A percentile compares a stretch with the other conserved stretches of the same genome.
Evolutionary conservation across 169 alveolate genomes (phyloP).

Genomic region (Amoebophrya sp.): DNA sequence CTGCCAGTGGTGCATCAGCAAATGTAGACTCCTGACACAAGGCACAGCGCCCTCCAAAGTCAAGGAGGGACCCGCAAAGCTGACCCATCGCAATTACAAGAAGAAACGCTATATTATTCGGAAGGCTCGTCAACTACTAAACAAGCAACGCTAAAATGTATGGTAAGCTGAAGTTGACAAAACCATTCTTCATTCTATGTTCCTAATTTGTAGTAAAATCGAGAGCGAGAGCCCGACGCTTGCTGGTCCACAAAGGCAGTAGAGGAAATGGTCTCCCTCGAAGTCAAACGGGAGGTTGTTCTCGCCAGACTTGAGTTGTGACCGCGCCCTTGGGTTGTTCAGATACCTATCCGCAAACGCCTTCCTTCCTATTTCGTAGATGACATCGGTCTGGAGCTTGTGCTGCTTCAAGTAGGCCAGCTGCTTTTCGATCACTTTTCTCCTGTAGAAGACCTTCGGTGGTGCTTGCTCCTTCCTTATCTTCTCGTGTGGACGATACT

Average conservation of each 20-base stretch:
- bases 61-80: no score
- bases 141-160: no score
- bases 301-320: neutral
- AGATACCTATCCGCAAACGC: constrained; percentile 9
- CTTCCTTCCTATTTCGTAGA: neutral
- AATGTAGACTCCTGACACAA: no score
- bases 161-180: no score
- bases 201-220: no score
- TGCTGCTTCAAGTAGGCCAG: neutral
- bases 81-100: no score
- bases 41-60: no score
- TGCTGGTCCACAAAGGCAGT: constrained; percentile 13
- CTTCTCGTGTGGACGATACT: neutral
- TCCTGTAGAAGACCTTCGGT: neutral
- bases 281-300: neutral
- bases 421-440: neutral
- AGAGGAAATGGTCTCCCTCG: neutral
- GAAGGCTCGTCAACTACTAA: no score
- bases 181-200: neutral
- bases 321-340: constrained; percentile 22
- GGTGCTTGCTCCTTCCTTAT: neutral
- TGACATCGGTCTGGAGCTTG: neutral
- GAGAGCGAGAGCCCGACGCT: neutral
- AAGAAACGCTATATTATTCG: no score
- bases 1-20: no score